Evolutionary conservation across 2,329 filamentous ascomycete genomes (phyloP).

Genomic region (Fusarium floridanum): DNA sequence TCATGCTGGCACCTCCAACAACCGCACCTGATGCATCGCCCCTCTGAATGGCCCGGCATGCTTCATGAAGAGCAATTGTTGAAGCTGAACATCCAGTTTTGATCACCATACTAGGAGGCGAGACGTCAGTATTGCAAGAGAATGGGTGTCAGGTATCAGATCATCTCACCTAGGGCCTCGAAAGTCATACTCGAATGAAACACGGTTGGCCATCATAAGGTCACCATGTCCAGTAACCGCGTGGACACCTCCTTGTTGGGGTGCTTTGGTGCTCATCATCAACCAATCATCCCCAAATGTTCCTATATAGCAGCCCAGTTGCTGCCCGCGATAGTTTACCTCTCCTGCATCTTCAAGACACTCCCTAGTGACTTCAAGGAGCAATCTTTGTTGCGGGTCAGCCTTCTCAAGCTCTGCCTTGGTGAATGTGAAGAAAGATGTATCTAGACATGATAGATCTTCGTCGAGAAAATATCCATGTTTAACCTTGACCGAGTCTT

Average conservation of each 20-base stretch:
- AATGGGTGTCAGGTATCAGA: not conserved
- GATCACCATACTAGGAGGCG: not conserved
- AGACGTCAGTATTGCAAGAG: not conserved
- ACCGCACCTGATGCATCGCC: slow-evolving; percentile 9
- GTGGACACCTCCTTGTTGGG: not conserved
- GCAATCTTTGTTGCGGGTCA: slow-evolving; percentile 16
- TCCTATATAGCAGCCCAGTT: slow-evolving; percentile 10
- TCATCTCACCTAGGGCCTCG: slow-evolving; percentile 3
- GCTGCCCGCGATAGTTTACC: not conserved
- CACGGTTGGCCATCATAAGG: slow-evolving; percentile 19
- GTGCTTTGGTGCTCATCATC: not conserved
- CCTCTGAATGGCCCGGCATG: not conserved
- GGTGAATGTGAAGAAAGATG: slow-evolving; percentile 4
- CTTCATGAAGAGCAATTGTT: slow-evolving; percentile 5
- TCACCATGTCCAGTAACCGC: not conserved
- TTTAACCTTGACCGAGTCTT: not conserved
- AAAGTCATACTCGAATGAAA: slow-evolving; percentile 13
- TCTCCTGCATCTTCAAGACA: slow-evolving; percentile 15
- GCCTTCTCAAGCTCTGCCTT: slow-evolving; percentile 4
- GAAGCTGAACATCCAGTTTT: slow-evolving; percentile 5
- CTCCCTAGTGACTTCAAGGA: not conserved
- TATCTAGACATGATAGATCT: slow-evolving; percentile 4
- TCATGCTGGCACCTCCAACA: slow-evolving; percentile 8
- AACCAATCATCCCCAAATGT: slow-evolving; percentile 17
- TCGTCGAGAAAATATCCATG: slow-evolving; percentile 15